Conservation (phyloP, 768 basidiomycete species). For the Austroboletus eburneus region DNA sequence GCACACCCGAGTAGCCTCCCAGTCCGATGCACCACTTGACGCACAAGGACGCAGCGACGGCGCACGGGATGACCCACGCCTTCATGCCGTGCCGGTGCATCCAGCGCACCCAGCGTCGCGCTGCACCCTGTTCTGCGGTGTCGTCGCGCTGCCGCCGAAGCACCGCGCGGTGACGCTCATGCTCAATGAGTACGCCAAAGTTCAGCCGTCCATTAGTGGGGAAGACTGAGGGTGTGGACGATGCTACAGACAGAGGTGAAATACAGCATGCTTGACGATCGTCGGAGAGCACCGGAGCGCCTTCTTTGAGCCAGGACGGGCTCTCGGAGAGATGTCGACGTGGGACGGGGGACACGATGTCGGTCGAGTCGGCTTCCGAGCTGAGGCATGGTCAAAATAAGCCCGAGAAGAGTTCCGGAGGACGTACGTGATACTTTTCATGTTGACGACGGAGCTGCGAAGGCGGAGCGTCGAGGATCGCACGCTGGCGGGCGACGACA, state of each 20-base stretch:
- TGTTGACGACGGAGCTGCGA: constrained; percentile 6
- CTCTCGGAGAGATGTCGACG: constrained; percentile 58
- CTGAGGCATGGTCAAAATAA: constrained; percentile 7
- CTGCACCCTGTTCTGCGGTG: constrained; percentile 39
- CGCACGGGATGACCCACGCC: constrained; percentile 53
- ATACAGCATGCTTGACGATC: constrained; percentile 37
- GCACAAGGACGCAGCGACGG: constrained; percentile 49
- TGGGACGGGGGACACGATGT: constrained; percentile 65
- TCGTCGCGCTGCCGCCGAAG: constrained; percentile 12
- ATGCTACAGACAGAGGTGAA: constrained; percentile 40
- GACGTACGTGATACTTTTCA: constrained; percentile 18
- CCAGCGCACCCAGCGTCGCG: constrained; percentile 68
- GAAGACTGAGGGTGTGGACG: constrained; percentile 26
- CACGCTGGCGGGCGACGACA: background rate
- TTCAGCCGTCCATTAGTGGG: constrained; percentile 27
- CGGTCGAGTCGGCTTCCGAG: constrained; percentile 28
- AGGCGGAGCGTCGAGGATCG: constrained; percentile 13
- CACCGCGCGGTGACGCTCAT: background rate
- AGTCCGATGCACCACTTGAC: constrained; percentile 70
- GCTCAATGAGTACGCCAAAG: constrained; percentile 44
- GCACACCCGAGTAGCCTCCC: constrained; percentile 79
- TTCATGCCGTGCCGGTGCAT: constrained; percentile 68
- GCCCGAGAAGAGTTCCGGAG: background rate
- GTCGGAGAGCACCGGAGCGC: constrained; percentile 37
- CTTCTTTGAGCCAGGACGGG: constrained; percentile 52